These are phyloP conservation scores for Candida sakaeoensis DNA, from an alignment of 805 yeast species.

Conservation along the genomic window DNA sequence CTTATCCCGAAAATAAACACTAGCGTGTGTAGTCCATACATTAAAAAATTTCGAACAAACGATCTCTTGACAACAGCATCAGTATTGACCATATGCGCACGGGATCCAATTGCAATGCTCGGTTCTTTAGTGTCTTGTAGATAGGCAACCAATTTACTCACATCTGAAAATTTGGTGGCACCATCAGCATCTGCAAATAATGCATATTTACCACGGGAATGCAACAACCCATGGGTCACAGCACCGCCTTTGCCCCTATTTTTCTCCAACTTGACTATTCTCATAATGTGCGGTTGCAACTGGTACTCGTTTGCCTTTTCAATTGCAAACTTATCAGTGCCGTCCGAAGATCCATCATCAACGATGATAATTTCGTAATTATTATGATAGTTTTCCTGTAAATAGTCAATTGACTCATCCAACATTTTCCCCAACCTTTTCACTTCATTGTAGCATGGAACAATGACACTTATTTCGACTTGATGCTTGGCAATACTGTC, in stretches of 20 bases:
- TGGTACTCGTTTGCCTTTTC: conserved; percentile 49
- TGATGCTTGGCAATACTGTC: conserved; percentile 22
- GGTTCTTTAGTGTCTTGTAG: conserved; percentile 36
- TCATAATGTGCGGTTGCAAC: conserved; percentile 54
- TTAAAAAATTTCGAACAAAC: conserved; percentile 79
- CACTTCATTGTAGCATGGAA: conserved; percentile 93
- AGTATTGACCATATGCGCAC: conserved; percentile 95
- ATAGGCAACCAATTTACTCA: conserved; percentile 45
- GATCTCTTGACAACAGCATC: conserved; percentile 97
- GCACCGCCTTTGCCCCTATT: conserved; percentile 92
- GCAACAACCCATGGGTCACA: conserved; percentile 86
- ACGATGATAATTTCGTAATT: conserved; percentile 77
- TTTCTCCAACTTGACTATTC: conserved; percentile 64
- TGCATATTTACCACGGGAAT: conserved; percentile 65
- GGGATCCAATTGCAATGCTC: conserved; percentile 80
- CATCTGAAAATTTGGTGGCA: conserved; percentile 78
- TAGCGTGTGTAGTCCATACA: conserved; percentile 87
- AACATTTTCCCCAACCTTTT: conserved; percentile 67
- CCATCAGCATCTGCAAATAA: conserved; percentile 98
- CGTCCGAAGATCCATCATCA: conserved; percentile 89
- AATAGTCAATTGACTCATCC: conserved; percentile 58
- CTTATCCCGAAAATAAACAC: conserved; percentile 88
- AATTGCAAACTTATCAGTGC: conserved; percentile 70
- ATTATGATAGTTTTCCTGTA: conserved; percentile 33
- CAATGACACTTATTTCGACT: conserved; percentile 67